Base-by-base conservation (phyloP, 139 green algal species). In the Monoraphidium neglectum region DNA sequence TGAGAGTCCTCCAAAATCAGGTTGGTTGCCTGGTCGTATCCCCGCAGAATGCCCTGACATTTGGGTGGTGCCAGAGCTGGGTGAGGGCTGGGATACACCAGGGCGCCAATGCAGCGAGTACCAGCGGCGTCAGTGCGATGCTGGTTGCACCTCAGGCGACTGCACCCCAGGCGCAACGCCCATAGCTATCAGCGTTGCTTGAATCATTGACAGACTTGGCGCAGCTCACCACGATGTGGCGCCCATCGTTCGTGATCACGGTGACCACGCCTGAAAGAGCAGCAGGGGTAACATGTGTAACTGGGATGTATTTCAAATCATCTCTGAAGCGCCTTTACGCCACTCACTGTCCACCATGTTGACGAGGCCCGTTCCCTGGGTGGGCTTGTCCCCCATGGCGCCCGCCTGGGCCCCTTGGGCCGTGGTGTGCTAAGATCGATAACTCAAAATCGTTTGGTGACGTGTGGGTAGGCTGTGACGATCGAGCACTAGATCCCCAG, bases 11-110 rank as follows among this genome's bases (percentile, higher is more conserved):
- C 91, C 33, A 99, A 68, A 13, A 99, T 91, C 1, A 99, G 75
- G 76, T 99, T 99, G 53, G 84, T 98, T 6, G 85, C 80, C 72
- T 99, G 96, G 69, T 99, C 96, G 69, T 95, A 99, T 23, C 96
- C 96, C 1, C 89, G 80, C 47, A 99, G 81, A 0, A 87, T 80
- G 21, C 96, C 96, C 73, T 79, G 73, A 47, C 56, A 18, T 24
- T 67, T 0, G 12, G 30, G 23, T 32, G 57, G 30, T 32, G n/a
- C 33, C 13, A 3, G 23, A 66, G 33, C 53, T 18, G 35, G 30
- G 36, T 51, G 43, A 51, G 43, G 43, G 12, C 8, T 51, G 43
- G 18, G 23, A 40, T 30, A 47, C 46, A 15, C 28, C 63, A 49
- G 68, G 5, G 49, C 1, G 53, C 35, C 2, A 46, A n/a, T 21